Conservation (phyloP, 345 rosid genomes). For the Rubroshorea leprosula region DNA sequence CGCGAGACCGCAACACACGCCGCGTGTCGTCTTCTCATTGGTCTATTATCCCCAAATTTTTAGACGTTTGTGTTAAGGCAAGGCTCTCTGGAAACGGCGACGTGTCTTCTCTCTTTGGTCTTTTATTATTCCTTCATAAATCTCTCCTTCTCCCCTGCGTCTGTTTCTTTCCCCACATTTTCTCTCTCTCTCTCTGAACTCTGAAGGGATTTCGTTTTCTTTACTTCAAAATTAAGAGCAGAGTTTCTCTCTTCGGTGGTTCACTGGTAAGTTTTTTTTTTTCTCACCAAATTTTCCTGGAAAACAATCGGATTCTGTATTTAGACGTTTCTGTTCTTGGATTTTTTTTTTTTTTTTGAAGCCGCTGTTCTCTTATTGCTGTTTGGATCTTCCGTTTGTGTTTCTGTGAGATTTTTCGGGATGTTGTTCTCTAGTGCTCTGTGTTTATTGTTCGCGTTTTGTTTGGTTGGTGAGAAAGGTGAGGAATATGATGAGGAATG, state of each 20-base stretch:
- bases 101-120: not conserved
- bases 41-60: not conserved
- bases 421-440: constrained; percentile 15
- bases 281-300: not conserved
- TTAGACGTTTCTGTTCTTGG: not conserved
- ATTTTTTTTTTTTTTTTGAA: too few species aligned
- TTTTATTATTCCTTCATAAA: constrained; percentile 15
- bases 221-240: constrained; percentile 36
- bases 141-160: not conserved
- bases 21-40: not conserved
- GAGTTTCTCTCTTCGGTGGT: constrained; percentile 26
- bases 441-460: constrained; percentile 8
- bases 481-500: constrained; percentile 20
- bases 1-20: not conserved
- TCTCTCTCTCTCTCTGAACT: not conserved
- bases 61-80: constrained; percentile 6
- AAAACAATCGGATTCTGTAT: not conserved
- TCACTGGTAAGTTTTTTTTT: constrained; percentile 31
- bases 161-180: not conserved
- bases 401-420: not conserved
- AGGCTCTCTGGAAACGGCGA: not conserved
- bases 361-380: not conserved
- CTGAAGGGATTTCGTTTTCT: constrained; percentile 35
- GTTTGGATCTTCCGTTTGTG: constrained; percentile 20
- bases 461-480: constrained; percentile 27